A percentile compares a stretch with the other conserved stretches of the same genome.
Conservation (phyloP, 2,329 filamentous ascomycete species). For the Didymella exigua region DNA sequence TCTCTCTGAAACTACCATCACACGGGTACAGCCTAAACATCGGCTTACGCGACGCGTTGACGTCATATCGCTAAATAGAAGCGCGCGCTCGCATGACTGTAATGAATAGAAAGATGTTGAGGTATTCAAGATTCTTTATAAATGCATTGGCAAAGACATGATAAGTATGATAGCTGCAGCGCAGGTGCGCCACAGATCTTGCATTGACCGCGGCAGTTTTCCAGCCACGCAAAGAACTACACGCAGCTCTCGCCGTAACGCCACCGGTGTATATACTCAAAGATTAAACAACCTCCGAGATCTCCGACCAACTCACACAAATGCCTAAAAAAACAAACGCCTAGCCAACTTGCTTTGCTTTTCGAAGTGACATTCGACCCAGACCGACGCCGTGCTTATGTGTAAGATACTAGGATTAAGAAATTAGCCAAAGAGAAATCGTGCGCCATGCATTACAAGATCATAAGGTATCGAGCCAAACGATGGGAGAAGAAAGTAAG, state of each 20-base stretch:
- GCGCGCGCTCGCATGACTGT: constrained; percentile 3
- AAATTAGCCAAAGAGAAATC: constrained; percentile 1
- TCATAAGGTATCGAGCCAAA: constrained; percentile 18
- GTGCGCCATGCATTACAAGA: constrained; percentile 16
- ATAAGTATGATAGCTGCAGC: neutral
- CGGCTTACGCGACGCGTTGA: constrained; percentile 3
- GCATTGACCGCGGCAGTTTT: neutral
- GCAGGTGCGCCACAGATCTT: neutral
- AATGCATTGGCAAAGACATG: neutral
- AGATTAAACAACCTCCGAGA: neutral
- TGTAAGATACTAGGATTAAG: constrained; percentile 2
- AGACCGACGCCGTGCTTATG: constrained; percentile 13
- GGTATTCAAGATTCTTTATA: neutral
- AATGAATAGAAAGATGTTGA: too few species aligned
- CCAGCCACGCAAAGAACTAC: neutral
- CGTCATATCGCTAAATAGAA: neutral
- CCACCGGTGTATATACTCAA: neutral
- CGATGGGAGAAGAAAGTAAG: constrained; percentile 2
- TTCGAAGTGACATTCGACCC: neutral
- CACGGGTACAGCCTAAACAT: neutral
- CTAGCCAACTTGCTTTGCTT: neutral
- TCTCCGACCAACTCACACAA: neutral
- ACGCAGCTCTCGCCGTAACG: neutral
- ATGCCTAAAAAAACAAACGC: neutral
- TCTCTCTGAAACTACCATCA: neutral